Base-by-base conservation (phyloP, 306 rosid genomes). In the Glycine soja region DNA sequence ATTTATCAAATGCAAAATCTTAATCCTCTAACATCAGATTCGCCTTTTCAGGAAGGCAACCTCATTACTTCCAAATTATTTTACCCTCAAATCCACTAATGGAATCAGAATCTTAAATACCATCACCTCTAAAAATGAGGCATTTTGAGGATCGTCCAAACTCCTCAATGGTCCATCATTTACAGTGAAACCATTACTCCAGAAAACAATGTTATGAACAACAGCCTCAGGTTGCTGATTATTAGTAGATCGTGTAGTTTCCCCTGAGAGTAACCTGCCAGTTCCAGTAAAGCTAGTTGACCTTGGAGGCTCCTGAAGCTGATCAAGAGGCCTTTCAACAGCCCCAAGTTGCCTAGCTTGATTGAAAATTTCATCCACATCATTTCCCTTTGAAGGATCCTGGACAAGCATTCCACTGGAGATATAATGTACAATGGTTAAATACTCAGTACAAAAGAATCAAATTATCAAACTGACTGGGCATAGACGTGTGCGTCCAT, bases 381-480 rank as follows among this genome's bases (percentile, higher is more conserved):
- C 93, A 75, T 93, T 92, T 53, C 87, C 93, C 88, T 95, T 95
- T 1, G 94, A 52, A 72, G 99, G 98, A 89, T 95, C 99, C 88
- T 95, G 99, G 72, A 93, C 98, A 73, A 95, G 98, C 99, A 95
- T 95, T 82, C 99, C 99, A 86, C 99, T 95, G 91, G 81, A 81
- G 64, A 85, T 50, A 81, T 77, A 80, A 81, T 36, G 77, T 10
- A 61, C 45, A 69, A 77, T 79, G 32, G 36, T 87, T 64, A 81
- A 72, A 69, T 10, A 64, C 43, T 34, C 43, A 62, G 59, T 13
- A 71, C 19, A 54, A 43, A 50, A 46, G 61, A 48, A 43, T 43
- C 61, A 75, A 24, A 77, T 70, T 34, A 75, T 53, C 68, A 19
- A 72, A 70, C 52, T 70, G 74, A 73, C 78, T 43, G 24, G 67